phyloP scores from a whole-genome alignment of 129 eudicot species.

The Scalesia atractyloides region DNA sequence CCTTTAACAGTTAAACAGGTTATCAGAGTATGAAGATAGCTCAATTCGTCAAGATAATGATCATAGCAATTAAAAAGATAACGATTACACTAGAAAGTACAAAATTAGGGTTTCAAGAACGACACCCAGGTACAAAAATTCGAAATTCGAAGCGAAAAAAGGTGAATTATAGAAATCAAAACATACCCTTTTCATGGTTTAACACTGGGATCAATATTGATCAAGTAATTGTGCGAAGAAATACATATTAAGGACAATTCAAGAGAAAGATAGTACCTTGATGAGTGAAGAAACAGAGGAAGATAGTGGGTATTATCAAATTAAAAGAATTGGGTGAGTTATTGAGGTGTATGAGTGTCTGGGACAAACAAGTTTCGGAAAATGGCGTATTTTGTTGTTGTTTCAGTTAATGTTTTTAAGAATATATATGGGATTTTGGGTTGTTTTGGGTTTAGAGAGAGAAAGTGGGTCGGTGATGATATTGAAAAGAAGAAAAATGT shows the following conservation, averaged over 20 bases:
- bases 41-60: slow-evolving; percentile 1
- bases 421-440: slow-evolving; percentile 1
- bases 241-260: slow-evolving; percentile 7
- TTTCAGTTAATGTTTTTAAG: not conserved
- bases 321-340: not conserved
- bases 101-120: slow-evolving; percentile 32
- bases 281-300: slow-evolving; percentile 24
- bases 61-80: not conserved
- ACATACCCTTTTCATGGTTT: slow-evolving; percentile 24
- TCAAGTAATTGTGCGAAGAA: slow-evolving; percentile 8
- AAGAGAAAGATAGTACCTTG: slow-evolving; percentile 38
- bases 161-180: slow-evolving; percentile 4
- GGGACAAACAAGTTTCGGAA: slow-evolving; percentile 38
- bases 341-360: slow-evolving; percentile 41
- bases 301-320: not conserved
- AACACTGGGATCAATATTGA: not conserved
- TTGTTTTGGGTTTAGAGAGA: slow-evolving; percentile 25
- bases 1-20: slow-evolving; percentile 10
- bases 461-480: slow-evolving; percentile 36
- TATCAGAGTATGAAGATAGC: slow-evolving; percentile 9
- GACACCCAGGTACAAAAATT: slow-evolving; percentile 3
- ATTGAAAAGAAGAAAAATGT: slow-evolving; percentile 26
- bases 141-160: slow-evolving; percentile 6
- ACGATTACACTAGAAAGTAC: not conserved
- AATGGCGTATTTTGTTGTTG: slow-evolving; percentile 34